A percentile compares a stretch with the other conserved stretches of the same genome.
Conservation (phyloP, 192 early-diverging fungal genomes). For the Coemansia sp. region DNA sequence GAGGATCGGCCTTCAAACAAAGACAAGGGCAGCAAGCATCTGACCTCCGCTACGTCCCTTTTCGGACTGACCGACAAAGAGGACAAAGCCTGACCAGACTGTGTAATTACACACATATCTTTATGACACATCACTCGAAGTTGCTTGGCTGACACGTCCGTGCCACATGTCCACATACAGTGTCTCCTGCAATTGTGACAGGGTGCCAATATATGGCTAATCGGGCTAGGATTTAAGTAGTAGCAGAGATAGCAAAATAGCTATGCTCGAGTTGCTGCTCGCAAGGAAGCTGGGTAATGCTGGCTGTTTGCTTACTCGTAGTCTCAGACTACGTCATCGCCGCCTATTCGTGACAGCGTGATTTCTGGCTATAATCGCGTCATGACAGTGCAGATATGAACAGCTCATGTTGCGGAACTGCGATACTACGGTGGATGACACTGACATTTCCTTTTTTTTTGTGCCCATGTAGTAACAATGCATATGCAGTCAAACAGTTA, state of each 20-base stretch:
- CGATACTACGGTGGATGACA: slow-evolving; percentile 5
- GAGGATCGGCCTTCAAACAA: background rate
- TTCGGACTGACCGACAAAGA: background rate
- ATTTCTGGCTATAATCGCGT: background rate
- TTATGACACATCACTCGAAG: slow-evolving; percentile 10
- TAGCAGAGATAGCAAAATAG: background rate
- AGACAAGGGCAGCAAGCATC: background rate
- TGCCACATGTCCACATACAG: background rate
- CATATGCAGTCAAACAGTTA: slow-evolving; percentile 12
- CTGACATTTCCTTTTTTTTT: background rate
- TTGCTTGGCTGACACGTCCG: background rate
- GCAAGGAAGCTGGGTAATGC: background rate
- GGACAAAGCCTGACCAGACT: slow-evolving; percentile 2
- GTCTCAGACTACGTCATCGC: background rate
- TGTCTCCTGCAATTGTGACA: background rate
- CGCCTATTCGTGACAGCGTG: background rate
- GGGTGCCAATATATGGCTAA: slow-evolving; percentile 7
- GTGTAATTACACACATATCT: background rate
- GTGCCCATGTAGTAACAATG: slow-evolving; percentile 10
- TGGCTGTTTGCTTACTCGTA: background rate
- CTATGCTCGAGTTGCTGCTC: background rate
- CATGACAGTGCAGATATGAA: background rate
- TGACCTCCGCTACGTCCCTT: slow-evolving; percentile 1
- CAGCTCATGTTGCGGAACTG: background rate
- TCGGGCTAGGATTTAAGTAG: background rate